Conservation (phyloP, 2,329 filamentous ascomycete species). For the Exophiala bonariae region DNA sequence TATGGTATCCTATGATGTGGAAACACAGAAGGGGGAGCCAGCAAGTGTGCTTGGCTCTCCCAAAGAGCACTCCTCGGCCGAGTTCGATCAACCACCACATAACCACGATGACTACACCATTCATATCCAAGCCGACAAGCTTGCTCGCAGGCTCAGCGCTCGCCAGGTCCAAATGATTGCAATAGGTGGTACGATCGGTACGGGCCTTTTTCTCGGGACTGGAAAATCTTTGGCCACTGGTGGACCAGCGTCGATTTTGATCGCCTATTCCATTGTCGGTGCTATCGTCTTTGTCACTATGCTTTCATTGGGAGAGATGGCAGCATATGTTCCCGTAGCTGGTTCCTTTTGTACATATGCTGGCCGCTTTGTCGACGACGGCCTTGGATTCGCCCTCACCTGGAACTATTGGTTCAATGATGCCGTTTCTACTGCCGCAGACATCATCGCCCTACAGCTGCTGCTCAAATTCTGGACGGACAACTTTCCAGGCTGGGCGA, state of each 20-base stretch:
- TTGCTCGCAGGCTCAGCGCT: constrained; percentile 57
- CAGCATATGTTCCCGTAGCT: constrained; percentile 86
- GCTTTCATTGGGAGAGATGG: constrained; percentile 86
- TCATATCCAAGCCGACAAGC: constrained; percentile 43
- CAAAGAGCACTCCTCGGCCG: not conserved
- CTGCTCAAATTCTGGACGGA: constrained; percentile 63
- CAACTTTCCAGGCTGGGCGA: constrained; percentile 32
- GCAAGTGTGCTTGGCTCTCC: not conserved
- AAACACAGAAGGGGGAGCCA: not conserved
- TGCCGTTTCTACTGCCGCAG: constrained; percentile 60
- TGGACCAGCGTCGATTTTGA: constrained; percentile 73
- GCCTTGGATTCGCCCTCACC: constrained; percentile 42
- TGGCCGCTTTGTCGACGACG: constrained; percentile 88
- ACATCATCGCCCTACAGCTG: constrained; percentile 61
- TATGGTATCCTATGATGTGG: not conserved
- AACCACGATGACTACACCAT: not conserved
- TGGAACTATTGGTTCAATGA: constrained; percentile 70
- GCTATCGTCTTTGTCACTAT: constrained; percentile 88
- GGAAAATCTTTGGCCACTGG: constrained; percentile 56
- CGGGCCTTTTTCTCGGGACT: constrained; percentile 56
- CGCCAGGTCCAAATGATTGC: constrained; percentile 62
- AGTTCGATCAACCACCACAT: not conserved
- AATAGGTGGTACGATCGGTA: constrained; percentile 59
- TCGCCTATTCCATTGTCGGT: constrained; percentile 76
- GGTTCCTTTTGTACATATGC: constrained; percentile 91